Conservation (phyloP, 2,329 filamentous ascomycete species). For the Fusarium sp. region DNA sequence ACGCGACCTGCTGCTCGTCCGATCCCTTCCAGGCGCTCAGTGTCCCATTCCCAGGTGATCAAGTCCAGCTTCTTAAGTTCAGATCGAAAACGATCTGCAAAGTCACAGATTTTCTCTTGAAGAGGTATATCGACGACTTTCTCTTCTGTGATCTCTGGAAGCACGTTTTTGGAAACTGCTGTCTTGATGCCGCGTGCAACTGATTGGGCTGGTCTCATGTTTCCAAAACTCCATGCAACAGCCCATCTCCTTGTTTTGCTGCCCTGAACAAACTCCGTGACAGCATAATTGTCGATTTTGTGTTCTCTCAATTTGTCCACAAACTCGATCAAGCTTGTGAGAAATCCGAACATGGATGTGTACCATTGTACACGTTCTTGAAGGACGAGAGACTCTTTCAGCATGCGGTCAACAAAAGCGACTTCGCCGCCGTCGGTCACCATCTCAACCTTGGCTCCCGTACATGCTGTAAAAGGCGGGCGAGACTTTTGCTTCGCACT, state of each 20-base stretch:
- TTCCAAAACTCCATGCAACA: conserved; percentile 84
- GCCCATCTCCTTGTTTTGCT: conserved; percentile 86
- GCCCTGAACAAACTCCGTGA: conserved; percentile 82
- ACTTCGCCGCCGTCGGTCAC: conserved; percentile 82
- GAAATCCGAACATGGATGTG: conserved; percentile 88
- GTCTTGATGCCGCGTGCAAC: conserved; percentile 57
- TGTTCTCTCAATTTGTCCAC: conserved; percentile 67
- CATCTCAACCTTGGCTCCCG: conserved; percentile 86
- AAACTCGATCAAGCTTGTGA: conserved; percentile 71
- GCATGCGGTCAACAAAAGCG: conserved; percentile 75
- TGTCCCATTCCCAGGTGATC: conserved; percentile 71
- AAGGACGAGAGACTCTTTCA: conserved; percentile 73
- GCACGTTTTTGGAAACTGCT: conserved; percentile 51
- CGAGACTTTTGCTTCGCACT: conserved; percentile 73
- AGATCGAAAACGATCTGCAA: conserved; percentile 51
- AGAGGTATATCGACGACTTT: conserved; percentile 58
- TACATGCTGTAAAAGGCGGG: conserved; percentile 77
- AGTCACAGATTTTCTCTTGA: conserved; percentile 51
- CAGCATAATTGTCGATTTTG: conserved; percentile 79
- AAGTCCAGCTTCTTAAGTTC: conserved; percentile 68
- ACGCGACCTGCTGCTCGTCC: conserved; percentile 76
- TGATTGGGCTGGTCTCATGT: conserved; percentile 67
- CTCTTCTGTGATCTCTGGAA: conserved; percentile 56
- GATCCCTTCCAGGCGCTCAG: conserved; percentile 61
- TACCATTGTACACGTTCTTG: conserved; percentile 81